Base-by-base conservation (phyloP, 768 basidiomycete species). In the Amanita exitialis region DNA sequence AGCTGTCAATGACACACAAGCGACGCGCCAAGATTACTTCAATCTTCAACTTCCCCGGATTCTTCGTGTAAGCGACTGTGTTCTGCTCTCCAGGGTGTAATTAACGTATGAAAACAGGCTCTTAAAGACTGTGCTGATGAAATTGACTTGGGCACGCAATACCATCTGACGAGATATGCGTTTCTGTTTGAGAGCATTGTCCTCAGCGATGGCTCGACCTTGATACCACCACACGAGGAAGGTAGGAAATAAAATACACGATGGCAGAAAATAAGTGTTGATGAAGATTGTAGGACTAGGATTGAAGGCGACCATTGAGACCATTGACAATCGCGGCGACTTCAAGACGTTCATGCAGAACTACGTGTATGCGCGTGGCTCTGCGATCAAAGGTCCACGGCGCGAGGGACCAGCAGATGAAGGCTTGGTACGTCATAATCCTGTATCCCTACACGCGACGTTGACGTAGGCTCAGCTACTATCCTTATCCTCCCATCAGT, bases 311-410 rank as follows among this genome's bases (percentile, higher is more conserved):
- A 80, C 90, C 20, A 84, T 87, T 52, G 94, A 97, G 64, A 78
- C 81, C 4, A 96, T 99, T 58, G 95, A 99, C 67, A 93, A 93
- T 59, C 81, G 93, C 35, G 76, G 83, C 32, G 96, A 99, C 66
- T 98, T 99, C 71, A 95, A 88, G 69, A 81, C 77, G 6, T 99
- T 86, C 63, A 97, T 99, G 94, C 91, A 96, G 63, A 92, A 96
- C 63, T 99, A 95, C 62, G 85, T 89, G 0, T 91, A 94, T 61
- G 91, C 91, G 25, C 86, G 88, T 54, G 88, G 85, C 9, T 71
- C 75, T 44, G 69, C 71, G 25, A 65, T 68, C 12, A 73, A 82
- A 35, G 90, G 88, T n/a, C 90, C 89, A 25, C 75, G 88, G 54
- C 74, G 93, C 54, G 90, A 96, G 58, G 94, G 90, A 3, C 91